A percentile compares a stretch with the other conserved stretches of the same genome.
Evolutionary conservation across 2,329 filamentous ascomycete genomes (phyloP).

Genomic region (Colletotrichum lentis): DNA sequence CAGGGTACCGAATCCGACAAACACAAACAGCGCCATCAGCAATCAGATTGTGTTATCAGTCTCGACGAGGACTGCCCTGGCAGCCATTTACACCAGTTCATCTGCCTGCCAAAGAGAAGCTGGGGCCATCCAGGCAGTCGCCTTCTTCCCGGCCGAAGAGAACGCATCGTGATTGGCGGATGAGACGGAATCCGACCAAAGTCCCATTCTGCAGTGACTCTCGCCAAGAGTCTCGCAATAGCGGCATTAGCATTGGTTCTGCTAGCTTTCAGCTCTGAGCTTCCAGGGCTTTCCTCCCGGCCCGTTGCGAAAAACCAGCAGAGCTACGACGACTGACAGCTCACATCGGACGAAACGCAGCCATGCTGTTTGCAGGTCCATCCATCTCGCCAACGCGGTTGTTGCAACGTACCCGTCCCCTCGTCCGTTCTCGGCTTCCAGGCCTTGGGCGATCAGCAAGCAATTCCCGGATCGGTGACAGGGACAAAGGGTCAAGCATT

Average conservation of each 20-base stretch:
- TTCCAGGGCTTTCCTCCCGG: background rate
- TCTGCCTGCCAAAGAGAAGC: conserved; percentile 18
- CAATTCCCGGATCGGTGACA: conserved; percentile 32
- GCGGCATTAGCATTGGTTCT: conserved; percentile 10
- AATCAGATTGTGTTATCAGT: conserved; percentile 13
- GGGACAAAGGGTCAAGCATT: conserved; percentile 16
- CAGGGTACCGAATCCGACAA: background rate
- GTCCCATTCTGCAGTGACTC: conserved; percentile 20
- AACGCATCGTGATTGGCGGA: conserved; percentile 18
- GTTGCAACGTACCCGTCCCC: background rate
- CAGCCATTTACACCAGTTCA: conserved; percentile 13
- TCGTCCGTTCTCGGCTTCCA: background rate
- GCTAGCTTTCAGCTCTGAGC: conserved; percentile 3
- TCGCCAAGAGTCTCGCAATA: conserved; percentile 34
- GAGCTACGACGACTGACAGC: background rate
- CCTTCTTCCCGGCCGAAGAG: background rate
- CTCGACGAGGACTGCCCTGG: conserved; percentile 9
- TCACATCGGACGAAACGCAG: conserved; percentile 18
- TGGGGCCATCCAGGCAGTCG: conserved; percentile 6
- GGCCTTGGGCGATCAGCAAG: conserved; percentile 16
- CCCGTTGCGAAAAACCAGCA: background rate
- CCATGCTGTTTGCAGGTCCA: conserved; percentile 11
- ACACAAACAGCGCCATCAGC: conserved; percentile 12
- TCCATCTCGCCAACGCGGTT: background rate
- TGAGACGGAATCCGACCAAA: conserved; percentile 1